These are phyloP conservation scores for Monosporozyma solicola DNA, from an alignment of 805 yeast genomes.

Conservation along the genomic window DNA sequence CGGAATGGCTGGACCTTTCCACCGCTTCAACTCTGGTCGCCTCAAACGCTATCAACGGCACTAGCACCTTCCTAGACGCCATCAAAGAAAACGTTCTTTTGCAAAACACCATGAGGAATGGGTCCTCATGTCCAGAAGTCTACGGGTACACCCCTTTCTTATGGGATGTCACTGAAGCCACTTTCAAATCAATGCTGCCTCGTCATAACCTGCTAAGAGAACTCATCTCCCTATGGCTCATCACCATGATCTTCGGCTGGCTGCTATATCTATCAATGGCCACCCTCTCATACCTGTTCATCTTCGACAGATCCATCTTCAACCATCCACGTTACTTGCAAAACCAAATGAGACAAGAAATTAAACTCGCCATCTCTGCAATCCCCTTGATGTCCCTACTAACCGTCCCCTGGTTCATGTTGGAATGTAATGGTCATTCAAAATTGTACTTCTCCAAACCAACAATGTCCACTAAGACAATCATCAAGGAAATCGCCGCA, in stretches of 20 bases:
- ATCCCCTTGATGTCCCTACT: constrained; percentile 83
- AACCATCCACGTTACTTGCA: constrained; percentile 94
- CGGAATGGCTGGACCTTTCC: neutral
- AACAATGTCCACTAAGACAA: constrained; percentile 59
- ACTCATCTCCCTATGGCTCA: constrained; percentile 49
- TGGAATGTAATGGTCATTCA: constrained; percentile 80
- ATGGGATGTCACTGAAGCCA: constrained; percentile 46
- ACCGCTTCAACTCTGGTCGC: neutral
- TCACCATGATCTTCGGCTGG: constrained; percentile 82
- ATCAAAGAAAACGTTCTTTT: neutral
- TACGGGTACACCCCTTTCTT: constrained; percentile 57
- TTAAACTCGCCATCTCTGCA: constrained; percentile 65
- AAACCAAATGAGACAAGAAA: constrained; percentile 83
- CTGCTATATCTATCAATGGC: constrained; percentile 70
- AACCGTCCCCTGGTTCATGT: constrained; percentile 83
- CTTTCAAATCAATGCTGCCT: constrained; percentile 58
- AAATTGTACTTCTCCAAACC: constrained; percentile 55
- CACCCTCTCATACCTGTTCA: constrained; percentile 59
- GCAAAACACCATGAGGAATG: constrained; percentile 18
- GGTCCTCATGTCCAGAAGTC: constrained; percentile 28
- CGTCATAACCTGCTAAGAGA: constrained; percentile 73
- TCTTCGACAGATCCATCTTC: constrained; percentile 83
- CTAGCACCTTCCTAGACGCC: neutral
- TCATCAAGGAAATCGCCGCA: constrained; percentile 58
- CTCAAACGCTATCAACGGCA: neutral